Percentiles rank a stretch among this genome's conserved stretches.
These are phyloP conservation scores for Cicer pinnatifidum DNA, from an alignment of 306 rosid species.

Conservation along the genomic window DNA sequence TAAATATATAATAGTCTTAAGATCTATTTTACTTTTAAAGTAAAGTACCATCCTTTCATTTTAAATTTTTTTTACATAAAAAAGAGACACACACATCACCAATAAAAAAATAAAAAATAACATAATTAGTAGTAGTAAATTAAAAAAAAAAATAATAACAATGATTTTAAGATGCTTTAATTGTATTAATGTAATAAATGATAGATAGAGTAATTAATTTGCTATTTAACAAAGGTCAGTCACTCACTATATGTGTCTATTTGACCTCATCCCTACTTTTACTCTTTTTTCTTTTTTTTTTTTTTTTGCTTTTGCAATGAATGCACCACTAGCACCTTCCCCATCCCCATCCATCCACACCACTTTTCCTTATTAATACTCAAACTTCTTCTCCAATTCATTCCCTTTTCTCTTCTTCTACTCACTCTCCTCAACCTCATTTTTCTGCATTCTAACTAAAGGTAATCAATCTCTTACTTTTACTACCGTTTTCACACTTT, in stretches of 20 bases:
- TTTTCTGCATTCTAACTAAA: slow-evolving; percentile 31
- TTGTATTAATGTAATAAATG: no score
- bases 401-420: neutral
- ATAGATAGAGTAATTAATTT: no score
- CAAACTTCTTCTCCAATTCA: slow-evolving; percentile 17
- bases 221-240: no score
- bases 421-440: slow-evolving; percentile 7
- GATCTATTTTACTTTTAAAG: no score
- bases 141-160: no score
- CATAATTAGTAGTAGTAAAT: no score
- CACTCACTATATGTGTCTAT: neutral
- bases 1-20: no score
- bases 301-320: slow-evolving; percentile 57
- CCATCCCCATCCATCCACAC: slow-evolving; percentile 27
- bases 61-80: no score
- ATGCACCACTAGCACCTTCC: slow-evolving; percentile 52
- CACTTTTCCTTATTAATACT: slow-evolving; percentile 44
- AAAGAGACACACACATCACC: no score
- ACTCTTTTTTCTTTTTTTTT: slow-evolving; percentile 6
- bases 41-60: no score
- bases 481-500: neutral
- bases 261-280: slow-evolving; percentile 14
- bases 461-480: slow-evolving; percentile 42
- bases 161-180: no score
- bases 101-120: no score